Percentiles rank a stretch among this genome's conserved stretches.
Conservation (phyloP, 352 stramenopile genomes). For the Globisporangium splendens region DNA sequence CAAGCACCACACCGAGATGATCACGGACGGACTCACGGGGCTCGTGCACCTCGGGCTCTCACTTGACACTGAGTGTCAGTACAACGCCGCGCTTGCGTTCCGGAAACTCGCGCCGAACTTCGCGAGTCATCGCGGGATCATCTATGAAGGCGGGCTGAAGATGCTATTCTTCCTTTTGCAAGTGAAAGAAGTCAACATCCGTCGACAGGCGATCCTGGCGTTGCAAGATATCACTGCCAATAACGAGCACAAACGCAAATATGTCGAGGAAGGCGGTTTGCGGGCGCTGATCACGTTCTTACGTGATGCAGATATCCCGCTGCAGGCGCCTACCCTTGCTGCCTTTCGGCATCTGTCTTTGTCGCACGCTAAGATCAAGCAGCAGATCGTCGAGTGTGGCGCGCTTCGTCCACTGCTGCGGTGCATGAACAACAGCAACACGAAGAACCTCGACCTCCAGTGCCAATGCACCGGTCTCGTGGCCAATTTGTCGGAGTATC, state of each 20-base stretch:
- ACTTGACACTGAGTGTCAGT: constrained; percentile 92
- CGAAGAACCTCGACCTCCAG: constrained; percentile 88
- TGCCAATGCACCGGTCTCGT: constrained; percentile 92
- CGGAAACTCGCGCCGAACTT: constrained; percentile 93
- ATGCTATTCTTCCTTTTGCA: constrained; percentile 91
- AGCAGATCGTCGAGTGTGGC: constrained; percentile 77
- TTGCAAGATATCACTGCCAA: constrained; percentile 90
- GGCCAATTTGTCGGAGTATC: constrained; percentile 92
- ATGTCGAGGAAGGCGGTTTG: constrained; percentile 86
- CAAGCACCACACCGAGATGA: constrained; percentile 89
- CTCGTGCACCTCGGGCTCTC: constrained; percentile 90
- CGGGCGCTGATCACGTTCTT: constrained; percentile 87
- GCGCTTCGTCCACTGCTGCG: constrained; percentile 82
- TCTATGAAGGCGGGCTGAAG: constrained; percentile 88
- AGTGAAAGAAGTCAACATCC: constrained; percentile 90
- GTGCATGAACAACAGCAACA: constrained; percentile 71
- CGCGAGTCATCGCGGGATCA: constrained; percentile 80
- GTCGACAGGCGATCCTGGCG: constrained; percentile 85
- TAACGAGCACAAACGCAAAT: constrained; percentile 83
- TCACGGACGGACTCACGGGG: constrained; percentile 86
- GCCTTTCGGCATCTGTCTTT: constrained; percentile 90
- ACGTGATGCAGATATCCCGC: constrained; percentile 80
- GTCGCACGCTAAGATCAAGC: constrained; percentile 80
- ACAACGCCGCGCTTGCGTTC: constrained; percentile 92
- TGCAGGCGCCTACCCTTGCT: constrained; percentile 89